Conservation (phyloP, 148 eudicot species). For the Fagopyrum esculentum region DNA sequence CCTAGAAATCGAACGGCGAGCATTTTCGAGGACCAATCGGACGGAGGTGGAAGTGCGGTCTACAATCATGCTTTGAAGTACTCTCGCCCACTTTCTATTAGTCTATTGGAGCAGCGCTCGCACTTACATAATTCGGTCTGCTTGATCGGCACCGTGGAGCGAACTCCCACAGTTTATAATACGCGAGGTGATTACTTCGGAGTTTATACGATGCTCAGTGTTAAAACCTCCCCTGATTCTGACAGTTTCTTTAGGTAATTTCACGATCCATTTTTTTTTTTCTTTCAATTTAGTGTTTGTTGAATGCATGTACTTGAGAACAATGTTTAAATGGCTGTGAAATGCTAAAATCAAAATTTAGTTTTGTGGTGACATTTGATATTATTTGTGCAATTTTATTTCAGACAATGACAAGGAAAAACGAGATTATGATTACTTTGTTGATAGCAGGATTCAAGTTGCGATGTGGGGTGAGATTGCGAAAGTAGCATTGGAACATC, state of each 20-base stretch:
- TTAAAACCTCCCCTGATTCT: slow-evolving; percentile 2
- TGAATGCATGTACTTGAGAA: background rate
- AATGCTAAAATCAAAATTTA: background rate
- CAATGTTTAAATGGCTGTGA: background rate
- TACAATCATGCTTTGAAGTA: slow-evolving; percentile 13
- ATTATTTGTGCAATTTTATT: background rate
- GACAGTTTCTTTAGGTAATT: slow-evolving; percentile 9
- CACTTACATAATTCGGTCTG: slow-evolving; percentile 15
- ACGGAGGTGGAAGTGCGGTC: slow-evolving; percentile 12
- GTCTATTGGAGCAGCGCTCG: background rate
- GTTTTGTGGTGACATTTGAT: background rate
- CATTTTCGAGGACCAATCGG: slow-evolving; percentile 6
- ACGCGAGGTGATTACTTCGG: background rate
- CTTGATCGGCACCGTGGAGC: slow-evolving; percentile 13
- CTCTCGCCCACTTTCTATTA: slow-evolving; percentile 6
- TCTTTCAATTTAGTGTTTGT: background rate
- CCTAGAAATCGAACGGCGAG: slow-evolving; percentile 12
- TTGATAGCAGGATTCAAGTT: slow-evolving; percentile 42
- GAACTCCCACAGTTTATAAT: background rate
- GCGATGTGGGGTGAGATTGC: slow-evolving; percentile 59
- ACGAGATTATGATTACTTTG: background rate
- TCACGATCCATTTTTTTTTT: background rate
- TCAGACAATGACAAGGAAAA: background rate
- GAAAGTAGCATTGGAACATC: slow-evolving; percentile 41
- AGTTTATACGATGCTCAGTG: slow-evolving; percentile 8